These are phyloP conservation scores for Neolentinus lepideus DNA, from an alignment of 1,284 basidiomycete species.

Conservation along the genomic window DNA sequence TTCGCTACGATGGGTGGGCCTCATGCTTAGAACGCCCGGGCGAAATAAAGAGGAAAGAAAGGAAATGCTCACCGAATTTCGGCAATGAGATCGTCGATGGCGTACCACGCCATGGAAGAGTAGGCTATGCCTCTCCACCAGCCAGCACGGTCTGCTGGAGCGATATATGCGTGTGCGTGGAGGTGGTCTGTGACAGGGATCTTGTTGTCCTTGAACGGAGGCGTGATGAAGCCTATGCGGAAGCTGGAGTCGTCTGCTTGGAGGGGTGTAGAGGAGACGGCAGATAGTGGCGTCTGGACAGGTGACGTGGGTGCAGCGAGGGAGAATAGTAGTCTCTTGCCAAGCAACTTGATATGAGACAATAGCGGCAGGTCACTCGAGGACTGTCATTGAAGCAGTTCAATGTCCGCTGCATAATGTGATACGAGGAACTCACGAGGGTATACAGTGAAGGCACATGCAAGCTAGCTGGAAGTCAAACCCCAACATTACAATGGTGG, in stretches of 20 bases:
- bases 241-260: slow-evolving; percentile 27
- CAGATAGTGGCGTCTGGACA: slow-evolving; percentile 9
- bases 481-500: background rate
- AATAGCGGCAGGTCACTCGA: slow-evolving; percentile 69
- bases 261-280: slow-evolving; percentile 21
- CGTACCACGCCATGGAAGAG: slow-evolving; percentile 63
- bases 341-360: slow-evolving; percentile 51
- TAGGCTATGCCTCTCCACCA: slow-evolving; percentile 69
- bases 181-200: slow-evolving; percentile 73
- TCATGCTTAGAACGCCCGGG: background rate
- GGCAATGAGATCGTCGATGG: slow-evolving; percentile 69
- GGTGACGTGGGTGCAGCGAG: slow-evolving; percentile 34
- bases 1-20: slow-evolving; percentile 37
- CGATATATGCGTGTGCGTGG: slow-evolving; percentile 66
- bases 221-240: slow-evolving; percentile 67
- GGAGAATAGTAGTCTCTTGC: slow-evolving; percentile 45
- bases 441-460: slow-evolving; percentile 72
- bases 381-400: slow-evolving; percentile 36
- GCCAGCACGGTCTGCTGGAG: slow-evolving; percentile 53
- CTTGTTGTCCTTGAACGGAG: slow-evolving; percentile 66
- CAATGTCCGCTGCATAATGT: background rate
- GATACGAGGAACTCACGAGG: slow-evolving; percentile 37
- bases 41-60: slow-evolving; percentile 5
- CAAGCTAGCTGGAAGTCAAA: slow-evolving; percentile 32
- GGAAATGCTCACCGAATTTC: slow-evolving; percentile 56